These are phyloP conservation scores for Pseudogymnoascus sp. DNA, from an alignment of 2,329 filamentous ascomycete species.

Conservation along the genomic window DNA sequence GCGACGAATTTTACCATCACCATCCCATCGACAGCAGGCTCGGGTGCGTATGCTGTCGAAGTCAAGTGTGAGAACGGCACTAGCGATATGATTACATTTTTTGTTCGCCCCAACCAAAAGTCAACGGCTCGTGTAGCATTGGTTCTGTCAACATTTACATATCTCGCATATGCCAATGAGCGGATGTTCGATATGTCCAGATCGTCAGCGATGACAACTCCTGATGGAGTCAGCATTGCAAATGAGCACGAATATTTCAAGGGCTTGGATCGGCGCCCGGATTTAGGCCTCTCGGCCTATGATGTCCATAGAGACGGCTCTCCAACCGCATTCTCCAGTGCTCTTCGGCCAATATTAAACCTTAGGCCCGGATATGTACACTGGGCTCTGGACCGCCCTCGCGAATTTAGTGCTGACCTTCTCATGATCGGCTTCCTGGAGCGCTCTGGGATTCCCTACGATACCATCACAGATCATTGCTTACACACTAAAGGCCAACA, in stretches of 20 bases:
- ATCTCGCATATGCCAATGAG: slow-evolving; percentile 34
- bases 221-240: slow-evolving; percentile 17
- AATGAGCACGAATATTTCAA: slow-evolving; percentile 18
- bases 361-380: slow-evolving; percentile 30
- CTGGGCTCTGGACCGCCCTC: slow-evolving; percentile 30
- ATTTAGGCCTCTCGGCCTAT: slow-evolving; percentile 33
- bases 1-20: slow-evolving; percentile 27
- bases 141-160: slow-evolving; percentile 32
- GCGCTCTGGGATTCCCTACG: slow-evolving; percentile 25
- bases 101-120: slow-evolving; percentile 24
- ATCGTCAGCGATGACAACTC: slow-evolving; percentile 21
- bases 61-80: slow-evolving; percentile 19
- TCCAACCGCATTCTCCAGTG: slow-evolving; percentile 26
- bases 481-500: slow-evolving; percentile 23
- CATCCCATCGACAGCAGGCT: slow-evolving; percentile 19
- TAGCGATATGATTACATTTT: slow-evolving; percentile 29
- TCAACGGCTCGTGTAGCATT: slow-evolving; percentile 21
- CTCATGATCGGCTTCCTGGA: slow-evolving; percentile 32
- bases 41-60: slow-evolving; percentile 27
- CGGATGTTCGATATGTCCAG: slow-evolving; percentile 28
- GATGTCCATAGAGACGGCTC: slow-evolving; percentile 33
- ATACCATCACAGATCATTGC: slow-evolving; percentile 32
- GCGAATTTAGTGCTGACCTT: slow-evolving; percentile 31
- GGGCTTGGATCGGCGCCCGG: slow-evolving; percentile 25
- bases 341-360: slow-evolving; percentile 32